Percentiles rank a stretch among this genome's conserved stretches.
Evolutionary conservation across 2,329 filamentous ascomycete genomes (phyloP).

Genomic region (Aspergillus sp.): DNA sequence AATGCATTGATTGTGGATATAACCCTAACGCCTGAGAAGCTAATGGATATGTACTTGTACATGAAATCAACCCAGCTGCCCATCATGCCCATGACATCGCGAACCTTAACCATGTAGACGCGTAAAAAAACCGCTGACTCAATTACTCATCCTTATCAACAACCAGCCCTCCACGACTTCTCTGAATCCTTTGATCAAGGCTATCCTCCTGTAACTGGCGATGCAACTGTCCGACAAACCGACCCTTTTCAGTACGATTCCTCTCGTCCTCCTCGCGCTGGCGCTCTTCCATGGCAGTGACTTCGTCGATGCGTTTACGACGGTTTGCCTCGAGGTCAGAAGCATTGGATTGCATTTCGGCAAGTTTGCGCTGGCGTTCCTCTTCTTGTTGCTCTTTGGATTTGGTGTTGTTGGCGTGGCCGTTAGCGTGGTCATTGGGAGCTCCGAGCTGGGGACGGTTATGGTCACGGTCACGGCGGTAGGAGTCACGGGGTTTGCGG

Average conservation of each 20-base stretch:
- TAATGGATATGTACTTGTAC: too few species aligned
- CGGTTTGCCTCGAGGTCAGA: conserved; percentile 64
- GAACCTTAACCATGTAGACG: neutral
- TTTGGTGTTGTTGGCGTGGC: conserved; percentile 10
- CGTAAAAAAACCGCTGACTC: too few species aligned
- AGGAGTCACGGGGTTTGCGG: conserved; percentile 9
- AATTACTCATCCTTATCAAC: conserved; percentile 21
- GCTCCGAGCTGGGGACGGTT: neutral
- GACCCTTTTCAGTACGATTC: conserved; percentile 28
- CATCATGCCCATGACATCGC: too few species aligned
- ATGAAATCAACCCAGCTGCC: too few species aligned
- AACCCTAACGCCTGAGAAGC: too few species aligned
- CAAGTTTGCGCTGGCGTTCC: conserved; percentile 48
- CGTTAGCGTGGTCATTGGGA: neutral
- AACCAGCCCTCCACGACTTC: conserved; percentile 27
- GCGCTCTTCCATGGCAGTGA: conserved; percentile 59
- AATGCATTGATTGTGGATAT: too few species aligned
- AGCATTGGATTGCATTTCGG: conserved; percentile 67
- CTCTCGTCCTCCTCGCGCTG: conserved; percentile 61
- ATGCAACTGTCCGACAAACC: conserved; percentile 29
- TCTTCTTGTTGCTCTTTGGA: conserved; percentile 21
- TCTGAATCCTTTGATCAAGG: conserved; percentile 28
- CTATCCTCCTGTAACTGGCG: conserved; percentile 28
- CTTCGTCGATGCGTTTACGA: conserved; percentile 57
- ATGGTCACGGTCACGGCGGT: neutral